Evolutionary conservation across 2,329 filamentous ascomycete species (phyloP).

Genomic region (Aurifilum marmelostoma): DNA sequence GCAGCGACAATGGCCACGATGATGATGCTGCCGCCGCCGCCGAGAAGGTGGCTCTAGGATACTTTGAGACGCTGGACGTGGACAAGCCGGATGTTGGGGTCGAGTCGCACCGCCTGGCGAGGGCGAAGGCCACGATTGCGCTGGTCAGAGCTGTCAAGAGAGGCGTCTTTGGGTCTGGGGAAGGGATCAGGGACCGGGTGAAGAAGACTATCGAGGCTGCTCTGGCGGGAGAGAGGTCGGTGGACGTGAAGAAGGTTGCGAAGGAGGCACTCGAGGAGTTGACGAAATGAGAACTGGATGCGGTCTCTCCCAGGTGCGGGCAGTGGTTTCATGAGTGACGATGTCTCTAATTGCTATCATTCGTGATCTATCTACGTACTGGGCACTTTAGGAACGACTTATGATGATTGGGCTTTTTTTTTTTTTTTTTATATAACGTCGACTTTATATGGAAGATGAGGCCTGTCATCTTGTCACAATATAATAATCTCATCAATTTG

Average conservation of each 20-base stretch:
- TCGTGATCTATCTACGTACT: too few species aligned
- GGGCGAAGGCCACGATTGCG: conserved; percentile 50
- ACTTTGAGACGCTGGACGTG: conserved; percentile 52
- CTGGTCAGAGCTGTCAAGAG: conserved; percentile 47
- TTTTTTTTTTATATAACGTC: too few species aligned
- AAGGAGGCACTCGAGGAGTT: conserved; percentile 29
- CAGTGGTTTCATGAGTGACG: too few species aligned
- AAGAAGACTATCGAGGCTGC: conserved; percentile 50
- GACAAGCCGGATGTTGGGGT: conserved; percentile 51
- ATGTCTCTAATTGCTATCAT: too few species aligned
- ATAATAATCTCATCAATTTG: too few species aligned
- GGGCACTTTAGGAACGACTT: too few species aligned
- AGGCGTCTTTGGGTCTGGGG: conserved; percentile 45
- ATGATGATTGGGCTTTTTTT: too few species aligned
- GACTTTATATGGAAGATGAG: too few species aligned
- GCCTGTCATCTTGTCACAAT: too few species aligned
- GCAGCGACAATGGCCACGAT: conserved; percentile 8
- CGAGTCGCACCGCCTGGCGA: conserved; percentile 53
- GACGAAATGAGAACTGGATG: too few species aligned
- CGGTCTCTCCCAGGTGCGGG: too few species aligned
- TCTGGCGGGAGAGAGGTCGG: conserved; percentile 37
- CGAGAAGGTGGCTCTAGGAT: conserved; percentile 38
- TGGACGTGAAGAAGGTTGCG: conserved; percentile 40
- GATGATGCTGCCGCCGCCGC: conserved; percentile 26
- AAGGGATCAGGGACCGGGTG: conserved; percentile 33